Base-by-base conservation (phyloP, 208 protist genomes). In the Naegleria fowleri region DNA sequence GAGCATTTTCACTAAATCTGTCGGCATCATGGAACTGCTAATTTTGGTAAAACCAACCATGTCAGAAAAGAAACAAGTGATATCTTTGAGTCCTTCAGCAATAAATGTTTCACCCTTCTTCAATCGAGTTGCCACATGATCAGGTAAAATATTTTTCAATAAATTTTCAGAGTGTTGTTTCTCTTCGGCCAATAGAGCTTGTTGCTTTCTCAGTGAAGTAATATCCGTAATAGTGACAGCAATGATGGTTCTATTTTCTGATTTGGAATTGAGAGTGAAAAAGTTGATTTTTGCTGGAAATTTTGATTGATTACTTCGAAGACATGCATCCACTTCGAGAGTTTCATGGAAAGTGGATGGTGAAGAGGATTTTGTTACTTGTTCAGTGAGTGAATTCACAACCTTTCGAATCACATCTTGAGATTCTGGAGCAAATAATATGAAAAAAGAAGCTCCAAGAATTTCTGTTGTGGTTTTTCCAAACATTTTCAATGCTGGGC, bases 91-190 rank as follows among this genome's bases (percentile, higher is more conserved):
- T 58, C 0, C 36, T 90, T 92, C 90, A 1, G 91, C 25, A 59
- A 92, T 91, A 19, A 67, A n/a, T 5, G 88, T 59, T 38, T 87
- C 51, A 39, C 86, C 91, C 16, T 92, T 52, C 85, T 88, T 88
- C 40, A 93, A 36, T 7, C 58, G 36, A 15, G 16, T 0, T 3
- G 41, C 92, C 83, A 93, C 40, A 19, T 25, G 9, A 25, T 36
- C n/a, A 75, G 92, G 92, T 36, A 93, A 51, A 16, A 92, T 67
- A 38, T 92, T 92, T 40, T 40, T 43, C 59, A 93, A 67, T n/a
- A 93, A 33, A n/a, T 91, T 79, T 52, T 92, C 91, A 41, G 33
- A 59, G 15, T 85, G 75, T 22, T 84, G n/a, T 19, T 88, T 90
- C n/a, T 90, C 88, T 25, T 59, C 22, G 3, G 15, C 22, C 36